Evolutionary conservation across 352 stramenopile species (phyloP).

Genomic region (Pilasporangium apinafurcum): DNA sequence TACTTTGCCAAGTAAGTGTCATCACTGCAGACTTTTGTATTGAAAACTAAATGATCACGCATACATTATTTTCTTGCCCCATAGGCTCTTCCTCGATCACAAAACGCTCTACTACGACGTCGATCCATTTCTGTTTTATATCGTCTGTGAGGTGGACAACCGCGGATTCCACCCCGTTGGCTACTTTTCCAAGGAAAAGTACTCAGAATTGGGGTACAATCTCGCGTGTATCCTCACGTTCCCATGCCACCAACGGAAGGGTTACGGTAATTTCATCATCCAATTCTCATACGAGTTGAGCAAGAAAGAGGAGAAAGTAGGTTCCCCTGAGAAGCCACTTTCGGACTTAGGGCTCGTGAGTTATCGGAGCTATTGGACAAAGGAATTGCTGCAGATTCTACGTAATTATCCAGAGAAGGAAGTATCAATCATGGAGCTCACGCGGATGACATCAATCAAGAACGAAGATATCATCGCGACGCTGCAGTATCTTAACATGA

Average conservation of each 20-base stretch:
- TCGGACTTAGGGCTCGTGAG: constrained; percentile 98
- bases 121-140: constrained; percentile 99
- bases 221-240: constrained; percentile 99
- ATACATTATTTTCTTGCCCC: background rate
- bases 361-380: constrained; percentile 99
- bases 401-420: constrained; percentile 68
- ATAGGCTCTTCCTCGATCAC: constrained; percentile 97
- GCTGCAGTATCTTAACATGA: constrained; percentile 97
- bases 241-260: constrained; percentile 97
- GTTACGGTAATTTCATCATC: constrained; percentile 99
- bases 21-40: background rate
- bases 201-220: constrained; percentile 98
- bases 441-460: constrained; percentile 87
- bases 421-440: constrained; percentile 96
- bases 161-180: constrained; percentile 93
- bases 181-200: constrained; percentile 99
- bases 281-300: constrained; percentile 98
- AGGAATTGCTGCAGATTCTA: constrained; percentile 92
- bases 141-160: constrained; percentile 94
- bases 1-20: constrained; percentile 93
- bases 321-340: constrained; percentile 98
- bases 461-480: constrained; percentile 99
- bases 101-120: constrained; percentile 99
- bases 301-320: constrained; percentile 97
- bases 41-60: background rate